phyloP scores from a whole-genome alignment of 1,284 basidiomycete genomes.

The Cutaneotrichosporon sp. region DNA sequence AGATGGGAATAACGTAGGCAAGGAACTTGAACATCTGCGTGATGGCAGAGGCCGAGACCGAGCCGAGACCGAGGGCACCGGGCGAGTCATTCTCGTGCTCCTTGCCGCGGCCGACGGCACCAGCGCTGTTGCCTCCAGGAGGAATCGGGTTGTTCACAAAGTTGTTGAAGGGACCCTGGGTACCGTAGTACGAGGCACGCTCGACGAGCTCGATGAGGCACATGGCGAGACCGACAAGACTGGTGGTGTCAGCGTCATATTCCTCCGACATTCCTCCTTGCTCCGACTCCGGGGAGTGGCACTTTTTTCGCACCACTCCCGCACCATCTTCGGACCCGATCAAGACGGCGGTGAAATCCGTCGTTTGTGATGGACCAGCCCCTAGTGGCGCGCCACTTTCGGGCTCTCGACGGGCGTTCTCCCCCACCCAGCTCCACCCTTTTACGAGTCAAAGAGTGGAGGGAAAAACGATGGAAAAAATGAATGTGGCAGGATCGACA shows the following conservation, averaged over 20 bases:
- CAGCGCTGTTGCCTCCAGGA: slow-evolving; percentile 57
- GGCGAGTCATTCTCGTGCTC: slow-evolving; percentile 56
- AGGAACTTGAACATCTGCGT: slow-evolving; percentile 36
- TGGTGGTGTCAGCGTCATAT: neutral
- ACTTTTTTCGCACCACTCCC: no score
- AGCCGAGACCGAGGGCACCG: slow-evolving; percentile 50
- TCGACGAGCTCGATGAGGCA: slow-evolving; percentile 47
- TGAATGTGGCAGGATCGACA: neutral
- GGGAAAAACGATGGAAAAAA: neutral
- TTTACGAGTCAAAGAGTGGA: neutral
- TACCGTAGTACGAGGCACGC: slow-evolving; percentile 29
- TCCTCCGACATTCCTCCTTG: no score
- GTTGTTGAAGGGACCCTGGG: slow-evolving; percentile 22
- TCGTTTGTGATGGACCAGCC: no score
- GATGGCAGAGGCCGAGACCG: slow-evolving; percentile 30
- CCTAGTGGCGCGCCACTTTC: no score
- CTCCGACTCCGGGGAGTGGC: no score
- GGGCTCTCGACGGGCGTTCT: no score
- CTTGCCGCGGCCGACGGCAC: slow-evolving; percentile 64
- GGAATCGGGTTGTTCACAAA: slow-evolving; percentile 54
- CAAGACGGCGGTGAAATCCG: no score
- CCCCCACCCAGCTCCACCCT: no score
- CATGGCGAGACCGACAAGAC: slow-evolving; percentile 19
- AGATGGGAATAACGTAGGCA: slow-evolving; percentile 32
- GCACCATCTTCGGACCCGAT: no score